Conservation (phyloP, 768 basidiomycete genomes). For the Tulasnella calospora region DNA sequence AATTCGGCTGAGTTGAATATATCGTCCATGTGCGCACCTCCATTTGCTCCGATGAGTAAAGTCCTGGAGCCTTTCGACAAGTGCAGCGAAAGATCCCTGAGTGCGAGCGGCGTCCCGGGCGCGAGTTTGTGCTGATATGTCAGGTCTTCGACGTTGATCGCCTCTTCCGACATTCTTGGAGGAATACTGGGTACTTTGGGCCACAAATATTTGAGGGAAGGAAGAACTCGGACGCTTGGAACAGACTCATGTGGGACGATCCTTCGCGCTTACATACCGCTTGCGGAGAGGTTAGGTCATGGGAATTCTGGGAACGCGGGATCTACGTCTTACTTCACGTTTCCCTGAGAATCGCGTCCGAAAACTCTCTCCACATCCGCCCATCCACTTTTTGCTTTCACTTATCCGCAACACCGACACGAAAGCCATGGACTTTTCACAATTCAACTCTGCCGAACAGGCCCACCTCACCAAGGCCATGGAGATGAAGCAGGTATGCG, state of each 20-base stretch:
- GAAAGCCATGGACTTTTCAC: constrained; percentile 77
- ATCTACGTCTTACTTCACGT: neutral
- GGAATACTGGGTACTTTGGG: neutral
- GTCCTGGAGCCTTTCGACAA: constrained; percentile 75
- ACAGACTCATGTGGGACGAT: neutral
- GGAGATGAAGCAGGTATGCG: constrained; percentile 87
- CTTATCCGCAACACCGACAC: neutral
- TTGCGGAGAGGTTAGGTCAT: neutral
- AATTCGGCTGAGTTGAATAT: too few species aligned
- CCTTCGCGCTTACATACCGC: neutral
- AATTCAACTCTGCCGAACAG: constrained; percentile 84
- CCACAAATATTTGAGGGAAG: neutral
- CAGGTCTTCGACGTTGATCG: constrained; percentile 35
- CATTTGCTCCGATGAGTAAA: constrained; percentile 88
- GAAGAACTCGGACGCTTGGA: constrained; percentile 1
- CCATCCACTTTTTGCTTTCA: neutral
- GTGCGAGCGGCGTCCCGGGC: constrained; percentile 45
- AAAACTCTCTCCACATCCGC: constrained; percentile 13
- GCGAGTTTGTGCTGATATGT: constrained; percentile 52
- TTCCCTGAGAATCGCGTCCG: neutral
- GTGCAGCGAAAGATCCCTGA: constrained; percentile 58
- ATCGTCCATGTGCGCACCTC: constrained; percentile 51
- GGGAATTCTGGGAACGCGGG: neutral
- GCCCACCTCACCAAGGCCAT: constrained; percentile 93
- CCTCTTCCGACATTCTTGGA: constrained; percentile 1